These are phyloP conservation scores for Blastosporella zonata DNA, from an alignment of 1,284 basidiomycete species.

Conservation along the genomic window DNA sequence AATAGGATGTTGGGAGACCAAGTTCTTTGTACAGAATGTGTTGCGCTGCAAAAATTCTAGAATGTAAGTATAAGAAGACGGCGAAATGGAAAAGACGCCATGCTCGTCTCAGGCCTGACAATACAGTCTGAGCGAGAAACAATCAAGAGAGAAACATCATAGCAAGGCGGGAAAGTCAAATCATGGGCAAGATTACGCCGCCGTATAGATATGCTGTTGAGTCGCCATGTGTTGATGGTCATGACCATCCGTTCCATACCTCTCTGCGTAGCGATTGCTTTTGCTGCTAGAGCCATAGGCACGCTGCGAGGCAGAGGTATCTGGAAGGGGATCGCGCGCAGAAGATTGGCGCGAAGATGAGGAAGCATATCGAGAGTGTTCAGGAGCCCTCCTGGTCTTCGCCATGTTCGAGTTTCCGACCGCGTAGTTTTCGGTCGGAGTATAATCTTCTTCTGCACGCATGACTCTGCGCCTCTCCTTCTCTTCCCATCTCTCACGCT, in stretches of 20 bases:
- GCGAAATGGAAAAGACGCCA: neutral
- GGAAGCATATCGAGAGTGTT: conserved; percentile 3
- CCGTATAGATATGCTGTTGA: neutral
- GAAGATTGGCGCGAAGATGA: conserved; percentile 10
- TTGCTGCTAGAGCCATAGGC: conserved; percentile 1
- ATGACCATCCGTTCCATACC: conserved; percentile 1
- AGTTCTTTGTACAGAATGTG: neutral
- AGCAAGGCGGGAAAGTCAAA: neutral
- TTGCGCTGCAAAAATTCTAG: neutral
- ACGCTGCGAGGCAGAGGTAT: conserved; percentile 12
- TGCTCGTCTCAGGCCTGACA: conserved; percentile 4
- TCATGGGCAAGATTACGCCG: conserved; percentile 1
- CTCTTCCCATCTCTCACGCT: conserved; percentile 11
- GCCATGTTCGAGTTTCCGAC: conserved; percentile 3
- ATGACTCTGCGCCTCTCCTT: conserved; percentile 12
- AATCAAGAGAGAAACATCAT: conserved; percentile 7
- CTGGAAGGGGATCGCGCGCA: conserved; percentile 5
- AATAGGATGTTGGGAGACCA: neutral
- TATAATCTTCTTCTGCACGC: conserved; percentile 13
- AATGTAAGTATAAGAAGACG: neutral
- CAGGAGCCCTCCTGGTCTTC: conserved; percentile 2
- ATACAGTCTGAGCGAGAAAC: conserved; percentile 8
- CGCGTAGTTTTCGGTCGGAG: neutral
- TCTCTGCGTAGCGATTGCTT: conserved; percentile 1
- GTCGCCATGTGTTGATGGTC: neutral